These are phyloP conservation scores for Roridomyces roridus DNA, from an alignment of 768 basidiomycete genomes.

Conservation along the genomic window DNA sequence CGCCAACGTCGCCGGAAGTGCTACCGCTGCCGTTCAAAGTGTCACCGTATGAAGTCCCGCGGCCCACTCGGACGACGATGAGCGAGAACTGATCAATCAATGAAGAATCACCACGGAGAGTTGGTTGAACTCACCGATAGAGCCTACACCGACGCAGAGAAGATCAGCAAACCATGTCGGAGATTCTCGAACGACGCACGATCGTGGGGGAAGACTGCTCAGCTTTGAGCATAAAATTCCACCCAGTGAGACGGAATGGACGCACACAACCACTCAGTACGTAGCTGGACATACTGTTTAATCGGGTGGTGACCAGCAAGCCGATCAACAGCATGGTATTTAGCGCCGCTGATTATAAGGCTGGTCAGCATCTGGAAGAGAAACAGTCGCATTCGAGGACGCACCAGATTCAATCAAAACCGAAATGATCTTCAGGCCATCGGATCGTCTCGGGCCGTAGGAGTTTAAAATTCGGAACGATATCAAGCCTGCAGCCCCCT, in stretches of 20 bases:
- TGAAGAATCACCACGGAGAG: too few species aligned
- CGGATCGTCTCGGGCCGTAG: not conserved
- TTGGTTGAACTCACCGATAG: not conserved
- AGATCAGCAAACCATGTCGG: too few species aligned
- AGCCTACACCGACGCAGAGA: not conserved
- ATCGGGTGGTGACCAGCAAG: too few species aligned
- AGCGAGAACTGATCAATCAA: conserved; percentile 1
- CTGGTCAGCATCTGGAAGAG: too few species aligned
- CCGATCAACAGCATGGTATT: not conserved
- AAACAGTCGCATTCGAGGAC: not conserved
- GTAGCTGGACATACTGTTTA: too few species aligned
- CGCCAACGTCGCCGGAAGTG: too few species aligned
- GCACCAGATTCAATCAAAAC: not conserved
- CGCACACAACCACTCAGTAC: too few species aligned
- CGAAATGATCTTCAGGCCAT: not conserved
- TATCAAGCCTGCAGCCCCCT: not conserved
- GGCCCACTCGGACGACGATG: not conserved
- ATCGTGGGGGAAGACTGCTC: too few species aligned
- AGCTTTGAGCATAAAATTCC: too few species aligned
- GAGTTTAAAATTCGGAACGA: not conserved
- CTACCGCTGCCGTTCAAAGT: too few species aligned
- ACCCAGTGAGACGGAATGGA: too few species aligned
- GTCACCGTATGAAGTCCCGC: not conserved
- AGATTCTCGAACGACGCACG: too few species aligned
- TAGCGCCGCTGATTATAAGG: not conserved